Percentiles rank a stretch among this genome's conserved stretches.
Evolutionary conservation across 2,329 filamentous ascomycete species (phyloP).

Genomic region (Ceratocystis harringtonii): DNA sequence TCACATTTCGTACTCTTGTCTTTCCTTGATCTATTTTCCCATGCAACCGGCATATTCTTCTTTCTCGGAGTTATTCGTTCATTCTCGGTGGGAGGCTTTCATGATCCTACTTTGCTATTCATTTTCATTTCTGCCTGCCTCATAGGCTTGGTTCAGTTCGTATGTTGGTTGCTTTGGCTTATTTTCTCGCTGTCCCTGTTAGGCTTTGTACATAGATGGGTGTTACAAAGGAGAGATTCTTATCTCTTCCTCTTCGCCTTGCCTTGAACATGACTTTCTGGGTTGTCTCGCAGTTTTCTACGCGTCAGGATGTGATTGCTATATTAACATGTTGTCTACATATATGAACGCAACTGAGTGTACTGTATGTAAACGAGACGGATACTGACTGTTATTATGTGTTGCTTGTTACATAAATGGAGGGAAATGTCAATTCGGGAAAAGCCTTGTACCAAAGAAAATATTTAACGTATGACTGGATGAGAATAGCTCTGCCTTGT

Average conservation of each 20-base stretch:
- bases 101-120: not conserved
- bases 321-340: not conserved
- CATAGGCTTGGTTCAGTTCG: not conserved
- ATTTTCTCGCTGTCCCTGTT: not conserved
- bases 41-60: not conserved
- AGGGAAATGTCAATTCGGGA: no score
- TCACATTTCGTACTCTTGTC: not conserved
- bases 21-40: not conserved
- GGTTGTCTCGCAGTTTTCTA: not conserved
- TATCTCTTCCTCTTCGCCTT: not conserved
- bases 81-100: not conserved
- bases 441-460: no score
- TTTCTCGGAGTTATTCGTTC: not conserved
- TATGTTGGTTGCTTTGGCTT: not conserved
- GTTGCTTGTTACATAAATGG: no score
- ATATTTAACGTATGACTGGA: no score
- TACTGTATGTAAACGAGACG: no score
- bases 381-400: no score
- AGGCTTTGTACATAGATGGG: not conserved
- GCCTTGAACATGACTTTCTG: not conserved
- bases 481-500: no score
- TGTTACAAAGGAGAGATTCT: conserved; percentile 1
- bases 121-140: not conserved
- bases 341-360: no score
- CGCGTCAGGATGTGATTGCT: not conserved